Percentiles rank a stretch among this genome's conserved stretches.
These are phyloP conservation scores for barley (Hordeum vulgare) DNA, from an alignment of 176 grass and related monocot species.

Conservation along the genomic window DNA sequence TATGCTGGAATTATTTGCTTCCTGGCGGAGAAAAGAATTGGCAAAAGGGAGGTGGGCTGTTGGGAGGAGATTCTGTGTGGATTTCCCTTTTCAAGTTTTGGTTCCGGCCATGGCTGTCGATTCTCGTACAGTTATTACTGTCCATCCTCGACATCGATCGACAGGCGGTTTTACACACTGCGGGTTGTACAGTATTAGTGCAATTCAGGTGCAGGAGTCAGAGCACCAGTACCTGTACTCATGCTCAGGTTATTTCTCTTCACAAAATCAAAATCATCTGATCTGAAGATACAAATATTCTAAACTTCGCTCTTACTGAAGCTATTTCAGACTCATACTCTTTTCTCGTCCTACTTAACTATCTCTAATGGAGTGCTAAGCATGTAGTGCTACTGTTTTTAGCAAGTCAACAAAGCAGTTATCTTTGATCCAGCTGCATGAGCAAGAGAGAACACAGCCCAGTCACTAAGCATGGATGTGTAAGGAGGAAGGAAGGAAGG, in stretches of 20 bases:
- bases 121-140: background rate
- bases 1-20: background rate
- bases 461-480: too few species aligned
- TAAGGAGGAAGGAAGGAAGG: too few species aligned
- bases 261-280: too few species aligned
- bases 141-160: too few species aligned
- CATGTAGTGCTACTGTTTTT: background rate
- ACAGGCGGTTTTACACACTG: too few species aligned
- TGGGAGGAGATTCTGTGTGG: background rate
- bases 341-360: background rate
- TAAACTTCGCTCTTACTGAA: background rate
- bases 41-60: background rate
- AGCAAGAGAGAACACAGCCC: too few species aligned
- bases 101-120: background rate
- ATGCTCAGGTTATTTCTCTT: too few species aligned
- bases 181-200: background rate
- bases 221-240: background rate
- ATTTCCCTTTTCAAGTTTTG: slow-evolving; percentile 14
- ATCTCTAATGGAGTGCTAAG: background rate
- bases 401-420: background rate
- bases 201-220: background rate
- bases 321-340: background rate
- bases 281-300: background rate
- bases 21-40: background rate
- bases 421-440: background rate